Evolutionary conservation across 2,329 filamentous ascomycete genomes (phyloP), one percentile per base, ranked within the genome.

Genomic region (Fusarium kyushuense): DNA sequence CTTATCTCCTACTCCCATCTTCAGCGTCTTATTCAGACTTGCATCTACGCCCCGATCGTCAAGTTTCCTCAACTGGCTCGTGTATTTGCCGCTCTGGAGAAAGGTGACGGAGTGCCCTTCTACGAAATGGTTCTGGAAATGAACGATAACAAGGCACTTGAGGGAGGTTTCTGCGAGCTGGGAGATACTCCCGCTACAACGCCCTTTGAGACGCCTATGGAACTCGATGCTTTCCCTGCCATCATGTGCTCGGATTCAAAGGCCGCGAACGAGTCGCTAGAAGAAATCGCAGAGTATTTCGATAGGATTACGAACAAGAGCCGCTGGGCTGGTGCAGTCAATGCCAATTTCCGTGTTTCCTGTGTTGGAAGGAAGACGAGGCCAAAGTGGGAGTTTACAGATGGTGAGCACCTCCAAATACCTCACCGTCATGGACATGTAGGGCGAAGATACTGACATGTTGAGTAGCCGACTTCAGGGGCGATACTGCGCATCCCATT

Each of bases 1-100:
- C 69, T 86, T n/a, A 74, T 87, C 52, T 86, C 84, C 3, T 85
- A 84, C 76, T 82, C 80, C 35, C 79, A 80, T 49, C 66, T 86
- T 35, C 82, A 83, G 68, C 73, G 76, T 10, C 75, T 84, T 11
- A 79, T 83, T 17, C 79, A 80, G 7, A 75, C 76, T 3, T 74
- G 78, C 4, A 71, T 86, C 27, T 86, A 86, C 70, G 76, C 77
- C 38, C 84, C 84, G 2, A 77, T 83, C 9, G 67, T 67, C 49
- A 73, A 74, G 40, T 84, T 85, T 62, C 76, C 76, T 23, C 68
- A 62, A 23, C 77, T 86, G 41, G 83, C 86, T 17, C 54, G 68
- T 5, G 78, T 82, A 4, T 75, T 86, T n/a, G 77, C 79, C 1
- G 79, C 75, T 0, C 76, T 85, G 6, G 82, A 85, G 62, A 47